phyloP scores from a whole-genome alignment of 148 eudicot genomes.

The Pouteria glomerata region DNA sequence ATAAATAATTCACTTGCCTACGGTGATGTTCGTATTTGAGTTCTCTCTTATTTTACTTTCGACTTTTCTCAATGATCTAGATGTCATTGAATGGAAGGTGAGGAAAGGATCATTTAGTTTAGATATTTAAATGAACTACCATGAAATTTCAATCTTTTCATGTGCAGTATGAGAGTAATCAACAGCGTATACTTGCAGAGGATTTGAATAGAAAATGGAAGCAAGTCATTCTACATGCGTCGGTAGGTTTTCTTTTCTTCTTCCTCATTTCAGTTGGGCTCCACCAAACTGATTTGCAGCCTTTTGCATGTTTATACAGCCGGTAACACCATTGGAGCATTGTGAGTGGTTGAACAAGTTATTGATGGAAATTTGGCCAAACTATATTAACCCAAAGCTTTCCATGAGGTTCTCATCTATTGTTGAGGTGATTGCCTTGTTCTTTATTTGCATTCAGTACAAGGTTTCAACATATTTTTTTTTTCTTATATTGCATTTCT shows the following conservation, averaged over 20 bases:
- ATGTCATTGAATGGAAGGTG: neutral
- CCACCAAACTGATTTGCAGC: neutral
- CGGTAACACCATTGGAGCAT: constrained; percentile 84
- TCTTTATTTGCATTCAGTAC: too few species aligned
- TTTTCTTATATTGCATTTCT: too few species aligned
- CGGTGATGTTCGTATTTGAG: too few species aligned
- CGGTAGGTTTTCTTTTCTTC: constrained; percentile 37
- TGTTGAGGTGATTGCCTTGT: constrained; percentile 61
- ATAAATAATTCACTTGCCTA: too few species aligned
- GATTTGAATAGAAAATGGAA: constrained; percentile 92
- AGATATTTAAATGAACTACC: constrained; percentile 8
- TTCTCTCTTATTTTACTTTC: too few species aligned
- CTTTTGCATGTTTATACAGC: constrained; percentile 37
- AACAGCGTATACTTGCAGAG: constrained; percentile 55
- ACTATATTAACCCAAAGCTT: constrained; percentile 69
- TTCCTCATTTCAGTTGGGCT: neutral
- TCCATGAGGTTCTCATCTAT: constrained; percentile 61
- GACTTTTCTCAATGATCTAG: too few species aligned
- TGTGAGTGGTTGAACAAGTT: constrained; percentile 98
- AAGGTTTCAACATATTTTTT: too few species aligned
- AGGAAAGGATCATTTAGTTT: neutral
- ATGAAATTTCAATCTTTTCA: constrained; percentile 12
- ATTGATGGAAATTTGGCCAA: constrained; percentile 74
- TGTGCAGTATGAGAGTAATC: constrained; percentile 71
- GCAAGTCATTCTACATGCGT: constrained; percentile 55